Evolutionary conservation across 2,329 filamentous ascomycete species (phyloP).

Genomic region (Neonectria hederae): DNA sequence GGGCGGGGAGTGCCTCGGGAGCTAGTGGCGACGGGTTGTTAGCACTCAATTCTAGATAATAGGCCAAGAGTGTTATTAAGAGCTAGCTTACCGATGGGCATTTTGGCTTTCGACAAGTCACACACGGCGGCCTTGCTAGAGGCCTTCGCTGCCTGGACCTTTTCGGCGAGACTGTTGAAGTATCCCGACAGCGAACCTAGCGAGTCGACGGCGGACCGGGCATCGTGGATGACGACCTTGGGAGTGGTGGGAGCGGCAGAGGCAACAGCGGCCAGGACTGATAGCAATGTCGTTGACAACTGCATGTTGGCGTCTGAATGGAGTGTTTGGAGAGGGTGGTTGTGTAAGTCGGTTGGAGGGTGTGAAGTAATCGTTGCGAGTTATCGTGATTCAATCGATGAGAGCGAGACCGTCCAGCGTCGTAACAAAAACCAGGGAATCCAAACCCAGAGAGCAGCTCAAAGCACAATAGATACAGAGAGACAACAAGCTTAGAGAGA

Average conservation of each 20-base stretch:
- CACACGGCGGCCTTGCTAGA: slow-evolving; percentile 58
- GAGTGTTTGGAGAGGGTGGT: slow-evolving; percentile 11
- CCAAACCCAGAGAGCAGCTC: slow-evolving; percentile 12
- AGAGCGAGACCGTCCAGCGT: slow-evolving; percentile 21
- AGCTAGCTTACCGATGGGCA: slow-evolving; percentile 59
- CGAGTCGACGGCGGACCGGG: slow-evolving; percentile 49
- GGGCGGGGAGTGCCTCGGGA: slow-evolving; percentile 68
- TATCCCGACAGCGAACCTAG: slow-evolving; percentile 64
- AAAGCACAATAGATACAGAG: slow-evolving; percentile 25
- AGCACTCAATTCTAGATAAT: slow-evolving; percentile 18
- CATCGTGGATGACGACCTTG: slow-evolving; percentile 48
- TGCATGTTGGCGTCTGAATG: slow-evolving; percentile 56
- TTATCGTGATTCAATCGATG: slow-evolving; percentile 26
- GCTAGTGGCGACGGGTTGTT: slow-evolving; percentile 50
- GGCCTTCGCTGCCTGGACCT: slow-evolving; percentile 59
- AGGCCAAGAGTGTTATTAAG: background rate
- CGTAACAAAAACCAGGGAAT: slow-evolving; percentile 24
- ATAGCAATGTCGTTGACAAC: slow-evolving; percentile 56
- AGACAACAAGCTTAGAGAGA: slow-evolving; percentile 4
- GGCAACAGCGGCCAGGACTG: slow-evolving; percentile 57
- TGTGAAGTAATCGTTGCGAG: slow-evolving; percentile 3
- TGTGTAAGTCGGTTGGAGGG: background rate
- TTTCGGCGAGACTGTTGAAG: slow-evolving; percentile 67
- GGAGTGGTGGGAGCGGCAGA: slow-evolving; percentile 57
- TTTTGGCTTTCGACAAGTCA: slow-evolving; percentile 61